Evolutionary conservation across 2,329 filamentous ascomycete species (phyloP), one percentile per base, ranked within the genome.

Genomic region (Helicocarpus griseus): DNA sequence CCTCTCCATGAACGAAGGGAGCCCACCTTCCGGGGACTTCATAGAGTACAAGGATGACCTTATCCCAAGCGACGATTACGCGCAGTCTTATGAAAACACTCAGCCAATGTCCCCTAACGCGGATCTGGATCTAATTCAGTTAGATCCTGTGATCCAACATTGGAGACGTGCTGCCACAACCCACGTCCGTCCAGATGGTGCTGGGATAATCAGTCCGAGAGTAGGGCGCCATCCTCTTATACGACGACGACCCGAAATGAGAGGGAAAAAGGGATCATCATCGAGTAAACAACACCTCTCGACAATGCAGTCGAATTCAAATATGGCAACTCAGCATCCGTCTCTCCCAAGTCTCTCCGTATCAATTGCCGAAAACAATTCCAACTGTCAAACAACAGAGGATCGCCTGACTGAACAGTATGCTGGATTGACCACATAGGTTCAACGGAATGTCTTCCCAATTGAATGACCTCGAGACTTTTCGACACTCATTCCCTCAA

Each of bases 161-260:
- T 49, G 47, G 47, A 40, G 24, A 40, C 35, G 36, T 19, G 35
- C 47, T 29, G 14, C 33, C 11, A 22, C 35, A 9, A 40, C 44
- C n/a, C 44, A 47, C 22, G 44, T 47, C 11, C 4, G 21, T 31
- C 29, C 44, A 26, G 19, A 24, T 24, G 29, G 44, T n/a, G 19
- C 35, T 11, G 19, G 31, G 13, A 24, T 13, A 22, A 21, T 13
- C 21, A 47, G 24, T 35, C 7, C 44, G 7, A 47, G 44, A 33
- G 44, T 47, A 13, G 44, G 29, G 6, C 19, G 44, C 21, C 28
- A 14, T 36, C 29, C 31, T 11, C 29, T 24, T 13, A 17, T 35
- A 35, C 29, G 44, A 22, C 44, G 31, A 8, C 44, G 21, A 21
- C 44, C 44, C 14, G 29, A 47, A 47, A 36, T 47, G 44, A 47